phyloP scores from a whole-genome alignment of 371 early-diverging fungal genomes.

The Circinella umbellata region DNA sequence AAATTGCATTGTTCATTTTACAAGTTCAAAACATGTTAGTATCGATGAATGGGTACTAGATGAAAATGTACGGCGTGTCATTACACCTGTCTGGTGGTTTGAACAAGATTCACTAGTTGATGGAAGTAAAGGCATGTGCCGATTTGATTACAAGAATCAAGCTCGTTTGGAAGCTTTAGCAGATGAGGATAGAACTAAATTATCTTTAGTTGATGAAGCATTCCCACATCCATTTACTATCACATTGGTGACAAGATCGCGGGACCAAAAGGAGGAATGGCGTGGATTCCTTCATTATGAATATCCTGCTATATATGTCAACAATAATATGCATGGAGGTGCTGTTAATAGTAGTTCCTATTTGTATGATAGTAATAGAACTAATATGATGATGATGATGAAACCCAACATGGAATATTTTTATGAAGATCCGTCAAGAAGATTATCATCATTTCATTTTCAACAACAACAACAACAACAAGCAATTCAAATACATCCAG shows the following conservation, averaged over 20 bases:
- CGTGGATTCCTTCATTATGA: constrained; percentile 45
- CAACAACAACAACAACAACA: too few species aligned
- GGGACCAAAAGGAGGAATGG: constrained; percentile 42
- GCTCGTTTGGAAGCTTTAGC: constrained; percentile 48
- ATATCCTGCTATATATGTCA: constrained; percentile 2
- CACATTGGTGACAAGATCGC: constrained; percentile 32
- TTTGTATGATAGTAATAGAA: too few species aligned
- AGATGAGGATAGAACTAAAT: constrained; percentile 38
- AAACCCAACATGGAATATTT: too few species aligned
- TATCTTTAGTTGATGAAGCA: constrained; percentile 37
- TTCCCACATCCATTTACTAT: constrained; percentile 41
- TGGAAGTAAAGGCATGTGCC: constrained; percentile 49
- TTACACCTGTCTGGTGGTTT: constrained; percentile 52
- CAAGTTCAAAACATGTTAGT: neutral
- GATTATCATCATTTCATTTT: too few species aligned
- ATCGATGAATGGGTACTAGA: constrained; percentile 10
- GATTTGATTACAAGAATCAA: constrained; percentile 51
- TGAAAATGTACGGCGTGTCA: constrained; percentile 36
- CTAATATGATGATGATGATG: too few species aligned
- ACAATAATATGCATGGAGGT: neutral
- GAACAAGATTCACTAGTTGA: constrained; percentile 42
- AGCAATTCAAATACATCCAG: too few species aligned
- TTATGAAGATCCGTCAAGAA: too few species aligned
- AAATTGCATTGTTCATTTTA: constrained; percentile 1
- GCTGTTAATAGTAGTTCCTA: too few species aligned